A percentile compares a stretch with the other conserved stretches of the same genome.
Evolutionary conservation across 164 flowering plant genomes (phyloP).

Genomic region (Vitis riparia): DNA sequence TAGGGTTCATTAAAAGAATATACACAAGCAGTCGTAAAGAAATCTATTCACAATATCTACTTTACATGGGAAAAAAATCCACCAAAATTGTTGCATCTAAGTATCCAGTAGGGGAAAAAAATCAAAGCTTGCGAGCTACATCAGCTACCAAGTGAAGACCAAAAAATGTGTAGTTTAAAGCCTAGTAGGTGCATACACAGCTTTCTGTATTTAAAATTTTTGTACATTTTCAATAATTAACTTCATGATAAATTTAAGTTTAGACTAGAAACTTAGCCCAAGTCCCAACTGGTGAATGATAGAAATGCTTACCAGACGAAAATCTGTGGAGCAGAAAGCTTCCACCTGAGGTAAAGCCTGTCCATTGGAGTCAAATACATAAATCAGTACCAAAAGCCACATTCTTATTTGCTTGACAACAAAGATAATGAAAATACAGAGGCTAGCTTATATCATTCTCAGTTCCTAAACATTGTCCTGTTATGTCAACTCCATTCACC

Average conservation of each 20-base stretch:
- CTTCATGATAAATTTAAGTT: not conserved
- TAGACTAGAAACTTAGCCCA: not conserved
- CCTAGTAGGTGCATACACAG: not conserved
- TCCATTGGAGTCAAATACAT: not conserved
- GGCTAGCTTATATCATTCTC: not conserved
- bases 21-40: not conserved
- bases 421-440: not conserved
- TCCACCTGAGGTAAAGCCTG: constrained; percentile 74
- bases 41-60: not conserved
- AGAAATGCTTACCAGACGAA: constrained; percentile 57
- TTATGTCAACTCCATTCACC: not conserved
- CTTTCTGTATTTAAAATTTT: not conserved
- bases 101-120: too few relatives aligned
- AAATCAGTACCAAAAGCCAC: constrained; percentile 6
- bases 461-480: not conserved
- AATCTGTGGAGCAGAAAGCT: constrained; percentile 55
- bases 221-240: not conserved
- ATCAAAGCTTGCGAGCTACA: too few relatives aligned
- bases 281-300: not conserved
- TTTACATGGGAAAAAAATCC: too few relatives aligned
- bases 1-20: not conserved
- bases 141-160: not conserved
- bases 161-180: not conserved
- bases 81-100: too few relatives aligned
- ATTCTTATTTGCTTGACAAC: not conserved